Evolutionary conservation across 805 yeast genomes (phyloP), one percentile per base, ranked within the genome.

Genomic region (Teunomyces pallodes): DNA sequence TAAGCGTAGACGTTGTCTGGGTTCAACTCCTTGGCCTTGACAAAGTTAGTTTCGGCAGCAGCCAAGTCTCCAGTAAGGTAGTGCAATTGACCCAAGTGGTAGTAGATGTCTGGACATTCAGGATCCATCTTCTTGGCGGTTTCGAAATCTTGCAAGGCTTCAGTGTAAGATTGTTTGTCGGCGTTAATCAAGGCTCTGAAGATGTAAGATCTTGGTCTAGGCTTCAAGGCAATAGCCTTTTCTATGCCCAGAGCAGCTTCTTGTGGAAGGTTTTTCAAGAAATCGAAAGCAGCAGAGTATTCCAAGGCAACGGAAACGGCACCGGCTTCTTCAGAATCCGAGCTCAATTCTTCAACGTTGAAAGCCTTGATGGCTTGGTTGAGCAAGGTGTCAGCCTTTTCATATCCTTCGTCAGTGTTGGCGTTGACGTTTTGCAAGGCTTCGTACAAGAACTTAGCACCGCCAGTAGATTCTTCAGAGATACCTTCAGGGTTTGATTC

Each of bases 81-180:
- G 67, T 79, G 81, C 64, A 91, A 78, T 80, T 94, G 99, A 57
- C 96, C 99, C 66, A 86, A 83, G 72, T 94, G 99, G 76, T 94
- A 94, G 75, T 84, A 88, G 56, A 86, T 81, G 62, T 94, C 96
- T 30, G 94, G 83, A 60, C 83, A 81, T 20, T 80, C 71, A 43
- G 92, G 82, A 61, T 88, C 84, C 52, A 86, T 62, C 50, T 76
- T 72, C 51, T 83, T 75, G 16, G 97, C 98, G 46, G 76, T 71
- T 45, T 81, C 80, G 61, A 94, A 90, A 68, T 84, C 87, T 42
- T 71, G 67, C 28, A 70, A 60, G 43, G 95, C 84, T 53, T 80
- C 85, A 14, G 72, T 70, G 48, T 77, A 74, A 35, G 82, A 77
- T 52, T 86, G 84, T 58, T 80, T 80, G 72, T 94, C 99, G 55